phyloP scores from a whole-genome alignment of 345 rosid species.

The Odontarrhena argentea region DNA sequence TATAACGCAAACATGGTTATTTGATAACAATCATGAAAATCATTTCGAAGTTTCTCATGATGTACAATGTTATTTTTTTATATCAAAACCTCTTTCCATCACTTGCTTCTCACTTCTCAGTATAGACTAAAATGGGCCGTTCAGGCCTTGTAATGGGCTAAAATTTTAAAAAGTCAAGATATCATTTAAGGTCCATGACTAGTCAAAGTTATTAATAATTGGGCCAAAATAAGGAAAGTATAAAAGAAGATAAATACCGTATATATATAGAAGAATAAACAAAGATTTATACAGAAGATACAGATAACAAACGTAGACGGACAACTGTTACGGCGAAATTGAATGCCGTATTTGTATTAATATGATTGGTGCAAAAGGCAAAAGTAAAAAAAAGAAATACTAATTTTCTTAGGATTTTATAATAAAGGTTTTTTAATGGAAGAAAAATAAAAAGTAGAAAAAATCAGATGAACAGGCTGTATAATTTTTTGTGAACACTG shows the following conservation, averaged over 20 bases:
- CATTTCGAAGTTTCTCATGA: too few relatives aligned
- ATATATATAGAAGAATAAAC: background rate
- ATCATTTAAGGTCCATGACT: background rate
- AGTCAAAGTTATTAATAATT: background rate
- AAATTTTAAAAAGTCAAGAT: background rate
- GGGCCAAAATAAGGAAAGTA: conserved; percentile 20
- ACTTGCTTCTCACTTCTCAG: too few relatives aligned
- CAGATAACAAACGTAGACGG: conserved; percentile 22
- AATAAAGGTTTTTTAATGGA: background rate
- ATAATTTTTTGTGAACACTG: conserved; percentile 39
- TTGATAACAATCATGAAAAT: too few relatives aligned
- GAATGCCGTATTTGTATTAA: conserved; percentile 34
- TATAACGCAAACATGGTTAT: too few relatives aligned
- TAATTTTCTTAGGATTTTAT: conserved; percentile 1
- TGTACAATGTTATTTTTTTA: too few relatives aligned
- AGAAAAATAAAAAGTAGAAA: conserved; percentile 7
- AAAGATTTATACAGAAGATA: background rate
- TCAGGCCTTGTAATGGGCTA: background rate
- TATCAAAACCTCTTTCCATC: too few relatives aligned
- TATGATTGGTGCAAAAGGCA: conserved; percentile 35
- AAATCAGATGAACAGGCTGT: conserved; percentile 47
- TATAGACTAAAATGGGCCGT: background rate
- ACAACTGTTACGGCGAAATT: conserved; percentile 42
- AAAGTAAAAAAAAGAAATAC: background rate
- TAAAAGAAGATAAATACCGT: conserved; percentile 2